Evolutionary conservation across 768 basidiomycete genomes (phyloP), one percentile per base, ranked within the genome.

Genomic region (Pulveroboletus sp.): DNA sequence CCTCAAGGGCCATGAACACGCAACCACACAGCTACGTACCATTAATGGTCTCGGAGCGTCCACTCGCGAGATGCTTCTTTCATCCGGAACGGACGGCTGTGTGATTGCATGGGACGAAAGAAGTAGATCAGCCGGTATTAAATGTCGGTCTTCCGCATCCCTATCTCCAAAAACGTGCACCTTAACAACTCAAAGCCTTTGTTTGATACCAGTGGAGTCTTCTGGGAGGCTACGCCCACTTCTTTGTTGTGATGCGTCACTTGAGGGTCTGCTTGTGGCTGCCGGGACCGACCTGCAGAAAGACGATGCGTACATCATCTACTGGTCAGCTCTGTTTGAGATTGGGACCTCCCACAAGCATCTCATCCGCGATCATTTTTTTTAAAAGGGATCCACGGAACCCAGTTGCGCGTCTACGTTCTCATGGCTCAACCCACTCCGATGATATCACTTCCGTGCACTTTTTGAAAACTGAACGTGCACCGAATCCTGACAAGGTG

Each of bases 391-490:
- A 97, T 65, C 85, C 86, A 17, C 81, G 93, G n/a, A 80, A 82
- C 47, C 82, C 91, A 9, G 75, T 73, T 2, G 74, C 78, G 1
- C 86, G 86, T 5, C 62, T 91, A 2, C 81, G 89, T 30, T 74
- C 72, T n/a, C 93, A 96, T 67, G 72, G 80, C 4, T 89, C 87
- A 3, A 92, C 91, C 0, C 93, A 97, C 62, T 94, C 93, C 3
- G 93, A 97, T 67, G 93, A 97, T 61, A 81, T 97, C 49, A 95
- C 93, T 0, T 74, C 80, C 5, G 67, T 95, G 0, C 77, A 79
- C 46, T 89, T 89, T 49, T 43, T 48, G 36, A 61, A 60, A 21
- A 43, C 36, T 26, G 55, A 41, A 32, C 39, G 43, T 12, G 70
- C 76, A 43, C 71, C 71, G 3, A 55, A 58, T 38, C 58, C 70